These are phyloP conservation scores for Globisporangium viniferum DNA, from an alignment of 352 stramenopile species.

Conservation along the genomic window DNA sequence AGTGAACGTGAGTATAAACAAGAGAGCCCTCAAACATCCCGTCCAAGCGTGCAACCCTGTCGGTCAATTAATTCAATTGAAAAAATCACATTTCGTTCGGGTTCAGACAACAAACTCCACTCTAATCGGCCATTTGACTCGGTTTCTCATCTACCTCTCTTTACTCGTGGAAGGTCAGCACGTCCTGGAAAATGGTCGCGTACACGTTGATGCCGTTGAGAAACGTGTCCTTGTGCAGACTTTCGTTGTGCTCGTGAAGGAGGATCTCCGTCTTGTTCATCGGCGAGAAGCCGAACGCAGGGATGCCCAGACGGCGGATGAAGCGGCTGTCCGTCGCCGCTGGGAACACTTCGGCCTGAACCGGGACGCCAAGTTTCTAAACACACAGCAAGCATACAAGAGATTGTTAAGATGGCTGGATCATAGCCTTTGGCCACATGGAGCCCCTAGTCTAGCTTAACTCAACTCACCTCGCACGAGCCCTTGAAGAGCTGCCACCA, in stretches of 20 bases:
- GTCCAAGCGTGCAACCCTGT: too few species aligned
- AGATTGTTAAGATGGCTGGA: too few species aligned
- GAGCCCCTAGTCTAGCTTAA: too few species aligned
- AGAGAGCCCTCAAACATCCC: too few species aligned
- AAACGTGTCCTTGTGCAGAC: slow-evolving; percentile 89
- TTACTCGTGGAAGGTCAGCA: too few species aligned
- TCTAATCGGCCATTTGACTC: too few species aligned
- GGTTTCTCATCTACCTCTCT: too few species aligned
- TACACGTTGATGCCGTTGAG: slow-evolving; percentile 90
- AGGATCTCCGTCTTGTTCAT: slow-evolving; percentile 93
- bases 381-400: too few species aligned
- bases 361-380: slow-evolving; percentile 13
- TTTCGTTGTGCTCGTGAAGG: slow-evolving; percentile 96
- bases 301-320: slow-evolving; percentile 83
- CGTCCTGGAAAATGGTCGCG: slow-evolving; percentile 36
- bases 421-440: not conserved
- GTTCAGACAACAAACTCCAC: too few species aligned
- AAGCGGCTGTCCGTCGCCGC: slow-evolving; percentile 92
- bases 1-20: too few species aligned
- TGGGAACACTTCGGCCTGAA: slow-evolving; percentile 92
- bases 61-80: too few species aligned
- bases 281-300: slow-evolving; percentile 90
- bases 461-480: slow-evolving; percentile 18
- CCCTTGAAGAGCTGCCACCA: slow-evolving; percentile 45
- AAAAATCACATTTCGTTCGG: too few species aligned